phyloP scores from a whole-genome alignment of 2,329 filamentous ascomycete species.

The Alternaria arborescens region DNA sequence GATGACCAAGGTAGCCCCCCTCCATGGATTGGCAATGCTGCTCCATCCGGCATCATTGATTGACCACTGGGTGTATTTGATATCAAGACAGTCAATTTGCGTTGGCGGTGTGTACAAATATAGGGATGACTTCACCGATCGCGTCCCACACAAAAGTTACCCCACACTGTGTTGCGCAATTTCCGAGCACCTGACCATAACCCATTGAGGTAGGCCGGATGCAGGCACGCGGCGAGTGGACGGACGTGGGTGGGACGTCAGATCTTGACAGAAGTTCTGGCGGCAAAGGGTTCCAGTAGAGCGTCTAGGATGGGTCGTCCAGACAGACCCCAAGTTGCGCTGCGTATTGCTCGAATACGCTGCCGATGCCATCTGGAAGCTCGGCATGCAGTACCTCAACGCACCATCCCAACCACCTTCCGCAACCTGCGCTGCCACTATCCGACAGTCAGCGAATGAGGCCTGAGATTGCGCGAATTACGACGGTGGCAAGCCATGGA shows the following conservation, averaged over 20 bases:
- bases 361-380: background rate
- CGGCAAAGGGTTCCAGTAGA: background rate
- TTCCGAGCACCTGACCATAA: conserved; percentile 11
- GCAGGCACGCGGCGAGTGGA: conserved; percentile 9
- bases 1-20: background rate
- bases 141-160: conserved; percentile 4
- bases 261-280: conserved; percentile 4
- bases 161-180: conserved; percentile 17
- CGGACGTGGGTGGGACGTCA: background rate
- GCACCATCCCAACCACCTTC: conserved; percentile 8
- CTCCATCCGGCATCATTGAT: background rate
- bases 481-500: conserved; percentile 20
- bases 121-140: conserved; percentile 18
- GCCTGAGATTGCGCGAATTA: conserved; percentile 23
- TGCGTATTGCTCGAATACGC: conserved; percentile 3
- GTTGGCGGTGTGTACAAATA: conserved; percentile 5
- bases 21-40: background rate
- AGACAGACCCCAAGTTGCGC: background rate
- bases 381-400: conserved; percentile 8
- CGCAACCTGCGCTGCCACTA: conserved; percentile 3
- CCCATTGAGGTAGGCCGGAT: conserved; percentile 10
- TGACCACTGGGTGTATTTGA: background rate
- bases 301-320: background rate
- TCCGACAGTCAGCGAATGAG: conserved; percentile 18
- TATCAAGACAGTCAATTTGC: background rate